A percentile compares a stretch with the other conserved stretches of the same genome.
phyloP scores from a whole-genome alignment of 225 moss, liverwort and hornwort genomes.

The Thuidium tamariscinum region DNA sequence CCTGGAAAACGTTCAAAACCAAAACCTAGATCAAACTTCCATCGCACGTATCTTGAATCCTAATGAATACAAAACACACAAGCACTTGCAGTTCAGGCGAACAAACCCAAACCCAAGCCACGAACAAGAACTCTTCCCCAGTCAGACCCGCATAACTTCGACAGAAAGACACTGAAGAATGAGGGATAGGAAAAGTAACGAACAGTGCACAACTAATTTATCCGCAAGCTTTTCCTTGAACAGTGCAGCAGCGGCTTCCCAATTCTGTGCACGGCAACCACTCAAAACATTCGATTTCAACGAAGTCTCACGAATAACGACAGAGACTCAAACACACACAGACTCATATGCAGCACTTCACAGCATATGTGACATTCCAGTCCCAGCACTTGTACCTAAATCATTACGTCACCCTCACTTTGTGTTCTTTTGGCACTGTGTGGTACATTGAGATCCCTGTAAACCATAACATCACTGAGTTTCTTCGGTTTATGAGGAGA shows the following conservation, averaged over 20 bases:
- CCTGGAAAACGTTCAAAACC: background rate
- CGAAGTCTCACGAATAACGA: background rate
- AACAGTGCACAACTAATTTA: slow-evolving; percentile 58
- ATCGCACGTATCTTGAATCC: background rate
- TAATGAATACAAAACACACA: background rate
- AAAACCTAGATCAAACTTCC: background rate
- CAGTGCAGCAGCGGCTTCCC: slow-evolving; percentile 42
- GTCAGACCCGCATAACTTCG: no score
- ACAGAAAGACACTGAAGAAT: background rate
- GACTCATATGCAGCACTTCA: background rate
- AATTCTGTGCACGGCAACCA: slow-evolving; percentile 52
- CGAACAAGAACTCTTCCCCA: no score
- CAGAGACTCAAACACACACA: background rate
- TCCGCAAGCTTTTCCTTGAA: slow-evolving; percentile 39
- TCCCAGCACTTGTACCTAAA: slow-evolving; percentile 12
- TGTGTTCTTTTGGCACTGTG: slow-evolving; percentile 73
- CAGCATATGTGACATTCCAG: background rate
- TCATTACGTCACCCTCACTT: slow-evolving; percentile 57
- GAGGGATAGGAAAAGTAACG: background rate
- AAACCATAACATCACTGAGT: background rate
- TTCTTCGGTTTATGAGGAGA: background rate
- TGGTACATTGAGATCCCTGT: slow-evolving; percentile 53
- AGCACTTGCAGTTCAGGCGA: background rate
- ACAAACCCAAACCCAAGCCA: background rate
- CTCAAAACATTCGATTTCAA: background rate